Evolutionary conservation across 2,329 filamentous ascomycete genomes (phyloP).

Genomic region (Massarina eburnea): DNA sequence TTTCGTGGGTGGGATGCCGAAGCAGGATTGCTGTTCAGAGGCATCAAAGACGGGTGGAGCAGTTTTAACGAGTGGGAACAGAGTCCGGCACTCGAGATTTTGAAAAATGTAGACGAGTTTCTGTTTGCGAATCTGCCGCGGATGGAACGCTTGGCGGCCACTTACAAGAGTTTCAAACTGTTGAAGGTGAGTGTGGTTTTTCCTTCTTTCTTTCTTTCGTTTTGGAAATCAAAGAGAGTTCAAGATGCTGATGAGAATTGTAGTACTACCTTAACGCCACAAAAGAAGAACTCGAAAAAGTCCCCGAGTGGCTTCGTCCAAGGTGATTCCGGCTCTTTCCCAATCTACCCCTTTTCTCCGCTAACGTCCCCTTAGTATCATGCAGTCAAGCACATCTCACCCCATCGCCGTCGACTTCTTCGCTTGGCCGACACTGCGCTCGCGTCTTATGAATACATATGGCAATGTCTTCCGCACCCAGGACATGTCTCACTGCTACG

Average conservation of each 20-base stretch:
- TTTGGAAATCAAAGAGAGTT: neutral
- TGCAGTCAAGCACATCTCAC: conserved; percentile 28
- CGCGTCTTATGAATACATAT: conserved; percentile 29
- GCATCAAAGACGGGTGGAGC: conserved; percentile 33
- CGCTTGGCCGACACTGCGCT: conserved; percentile 35
- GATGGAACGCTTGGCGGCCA: conserved; percentile 27
- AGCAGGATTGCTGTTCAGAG: conserved; percentile 30
- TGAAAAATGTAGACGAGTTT: conserved; percentile 33
- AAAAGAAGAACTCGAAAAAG: conserved; percentile 25
- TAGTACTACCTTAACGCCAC: conserved; percentile 37
- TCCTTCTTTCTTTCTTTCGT: neutral
- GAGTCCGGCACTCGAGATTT: conserved; percentile 30
- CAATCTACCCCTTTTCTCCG: neutral
- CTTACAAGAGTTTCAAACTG: conserved; percentile 39
- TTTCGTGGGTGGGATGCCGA: conserved; percentile 17
- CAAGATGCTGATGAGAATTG: conserved; percentile 1
- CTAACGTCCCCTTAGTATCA: conserved; percentile 11
- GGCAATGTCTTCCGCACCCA: conserved; percentile 20
- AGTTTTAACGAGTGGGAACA: conserved; percentile 29
- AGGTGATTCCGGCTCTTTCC: conserved; percentile 10
- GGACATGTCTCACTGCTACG: conserved; percentile 26
- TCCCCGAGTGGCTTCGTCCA: conserved; percentile 32
- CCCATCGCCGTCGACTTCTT: conserved; percentile 38
- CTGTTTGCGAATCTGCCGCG: conserved; percentile 28
- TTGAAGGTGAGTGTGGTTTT: conserved; percentile 23